phyloP scores from a whole-genome alignment of 306 rosid genomes.

The Cyclanthera cordifolia region DNA sequence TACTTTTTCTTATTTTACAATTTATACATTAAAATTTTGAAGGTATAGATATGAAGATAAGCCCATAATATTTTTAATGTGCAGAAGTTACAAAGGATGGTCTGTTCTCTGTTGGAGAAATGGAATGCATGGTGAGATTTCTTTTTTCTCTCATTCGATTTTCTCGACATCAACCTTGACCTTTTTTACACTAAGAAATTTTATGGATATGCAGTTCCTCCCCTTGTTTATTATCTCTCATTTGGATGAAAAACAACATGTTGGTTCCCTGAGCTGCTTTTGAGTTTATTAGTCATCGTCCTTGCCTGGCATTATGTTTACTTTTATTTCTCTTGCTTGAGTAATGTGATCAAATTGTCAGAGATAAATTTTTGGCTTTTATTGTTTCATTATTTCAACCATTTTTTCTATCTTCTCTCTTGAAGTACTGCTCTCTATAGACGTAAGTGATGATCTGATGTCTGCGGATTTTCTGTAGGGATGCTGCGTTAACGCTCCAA shows the following conservation, averaged over 20 bases:
- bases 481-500: conserved; percentile 93
- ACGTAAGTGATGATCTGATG: conserved; percentile 7
- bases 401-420: neutral
- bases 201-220: neutral
- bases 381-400: neutral
- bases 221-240: neutral
- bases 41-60: conserved; percentile 10
- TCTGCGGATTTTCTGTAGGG: conserved; percentile 46
- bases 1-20: neutral
- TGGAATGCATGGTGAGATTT: conserved; percentile 95
- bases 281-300: neutral
- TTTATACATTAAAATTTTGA: neutral
- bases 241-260: neutral
- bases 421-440: neutral
- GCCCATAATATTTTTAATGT: conserved; percentile 23
- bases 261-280: neutral
- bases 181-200: neutral
- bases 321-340: neutral
- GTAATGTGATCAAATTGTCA: neutral
- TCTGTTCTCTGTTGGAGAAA: conserved; percentile 95
- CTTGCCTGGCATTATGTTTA: neutral
- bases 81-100: conserved; percentile 98
- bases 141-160: conserved; percentile 7
- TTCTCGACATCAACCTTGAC: neutral
- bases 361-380: neutral